phyloP scores from a whole-genome alignment of 208 protist genomes.

The Herpetomonas samuelpessoai region DNA sequence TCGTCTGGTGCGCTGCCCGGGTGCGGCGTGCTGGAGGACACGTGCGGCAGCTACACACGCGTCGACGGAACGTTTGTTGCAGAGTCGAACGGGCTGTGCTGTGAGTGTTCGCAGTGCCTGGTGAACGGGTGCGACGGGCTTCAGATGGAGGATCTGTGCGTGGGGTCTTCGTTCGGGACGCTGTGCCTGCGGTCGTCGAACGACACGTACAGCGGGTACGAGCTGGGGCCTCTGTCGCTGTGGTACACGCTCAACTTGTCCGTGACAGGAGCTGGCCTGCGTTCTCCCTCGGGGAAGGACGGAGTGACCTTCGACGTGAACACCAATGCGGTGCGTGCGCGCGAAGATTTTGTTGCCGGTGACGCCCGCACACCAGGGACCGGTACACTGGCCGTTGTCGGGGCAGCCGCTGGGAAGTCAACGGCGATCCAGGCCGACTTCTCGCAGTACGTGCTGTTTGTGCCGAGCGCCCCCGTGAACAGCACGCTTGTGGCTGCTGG shows the following conservation, averaged over 20 bases:
- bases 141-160: conserved; percentile 19
- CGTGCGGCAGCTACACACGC: conserved; percentile 31
- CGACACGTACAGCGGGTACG: conserved; percentile 40
- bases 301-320: conserved; percentile 18
- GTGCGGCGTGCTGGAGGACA: conserved; percentile 14
- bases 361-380: neutral
- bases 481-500: conserved; percentile 15
- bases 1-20: conserved; percentile 17
- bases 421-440: conserved; percentile 8
- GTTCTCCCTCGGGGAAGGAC: neutral
- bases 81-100: conserved; percentile 54
- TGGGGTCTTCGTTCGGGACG: conserved; percentile 33
- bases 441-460: conserved; percentile 39
- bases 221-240: conserved; percentile 7
- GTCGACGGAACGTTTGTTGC: conserved; percentile 20
- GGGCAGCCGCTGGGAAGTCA: no score
- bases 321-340: conserved; percentile 6
- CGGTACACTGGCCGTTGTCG: neutral
- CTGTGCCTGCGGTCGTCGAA: conserved; percentile 10
- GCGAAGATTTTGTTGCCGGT: neutral
- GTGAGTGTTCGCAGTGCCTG: conserved; percentile 31
- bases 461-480: conserved; percentile 10
- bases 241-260: conserved; percentile 37
- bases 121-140: conserved; percentile 16
- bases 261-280: conserved; percentile 16